These are phyloP conservation scores for Alternaria dauci DNA, from an alignment of 2,329 filamentous ascomycete genomes.

Conservation along the genomic window DNA sequence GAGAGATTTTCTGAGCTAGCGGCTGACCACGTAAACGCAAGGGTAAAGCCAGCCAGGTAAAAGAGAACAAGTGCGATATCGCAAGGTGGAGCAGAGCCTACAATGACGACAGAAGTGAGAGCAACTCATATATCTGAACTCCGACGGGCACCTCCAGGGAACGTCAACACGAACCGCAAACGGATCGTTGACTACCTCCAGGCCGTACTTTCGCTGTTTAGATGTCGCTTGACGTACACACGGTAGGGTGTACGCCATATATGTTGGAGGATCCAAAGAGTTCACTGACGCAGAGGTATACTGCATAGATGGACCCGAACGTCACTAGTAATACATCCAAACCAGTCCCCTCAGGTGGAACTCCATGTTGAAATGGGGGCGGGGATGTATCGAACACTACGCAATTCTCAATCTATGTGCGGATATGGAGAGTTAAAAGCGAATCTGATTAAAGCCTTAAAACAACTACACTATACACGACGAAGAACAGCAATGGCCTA, in stretches of 20 bases:
- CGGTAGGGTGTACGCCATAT: not conserved
- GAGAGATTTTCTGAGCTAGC: not conserved
- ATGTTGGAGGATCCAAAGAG: not conserved
- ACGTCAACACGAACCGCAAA: not conserved
- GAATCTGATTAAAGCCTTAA: not conserved
- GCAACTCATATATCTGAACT: not conserved
- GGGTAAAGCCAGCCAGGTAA: not conserved
- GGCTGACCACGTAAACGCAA: not conserved
- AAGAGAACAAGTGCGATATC: not conserved
- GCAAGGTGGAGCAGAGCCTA: not conserved
- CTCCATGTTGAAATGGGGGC: not conserved
- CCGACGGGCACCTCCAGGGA: not conserved
- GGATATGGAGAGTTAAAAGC: not conserved
- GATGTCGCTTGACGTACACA: not conserved
- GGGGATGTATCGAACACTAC: not conserved
- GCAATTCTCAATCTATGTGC: not conserved
- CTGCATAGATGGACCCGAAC: not conserved
- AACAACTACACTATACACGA: not conserved
- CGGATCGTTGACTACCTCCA: not conserved
- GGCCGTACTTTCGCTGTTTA: rapidly evolving
- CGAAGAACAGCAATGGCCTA: not conserved
- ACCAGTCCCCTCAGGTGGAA: not conserved
- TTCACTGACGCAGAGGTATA: not conserved
- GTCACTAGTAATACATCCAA: not conserved
- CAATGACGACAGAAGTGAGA: not conserved